Percentiles rank a stretch among this genome's conserved stretches.
Evolutionary conservation across 208 protist genomes (phyloP).

Genomic region (Crithidia fasciculata): DNA sequence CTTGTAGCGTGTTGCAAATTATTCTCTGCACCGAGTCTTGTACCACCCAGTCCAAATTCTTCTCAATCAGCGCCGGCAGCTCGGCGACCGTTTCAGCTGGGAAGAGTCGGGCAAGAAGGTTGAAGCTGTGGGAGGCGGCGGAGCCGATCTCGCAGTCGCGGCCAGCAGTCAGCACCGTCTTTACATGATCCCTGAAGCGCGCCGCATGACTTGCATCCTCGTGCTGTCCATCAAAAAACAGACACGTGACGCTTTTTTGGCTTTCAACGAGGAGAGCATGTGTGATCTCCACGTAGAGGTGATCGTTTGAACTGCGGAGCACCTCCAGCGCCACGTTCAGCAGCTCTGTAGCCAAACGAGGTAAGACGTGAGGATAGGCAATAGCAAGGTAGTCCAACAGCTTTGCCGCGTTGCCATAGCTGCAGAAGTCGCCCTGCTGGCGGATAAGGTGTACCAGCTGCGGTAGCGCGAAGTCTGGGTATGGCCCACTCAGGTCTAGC

Average conservation of each 20-base stretch:
- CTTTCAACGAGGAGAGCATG: neutral
- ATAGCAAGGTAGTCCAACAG: neutral
- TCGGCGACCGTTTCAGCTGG: neutral
- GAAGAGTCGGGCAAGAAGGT: conserved; percentile 4
- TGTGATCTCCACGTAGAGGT: neutral
- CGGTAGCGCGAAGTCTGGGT: conserved; percentile 17
- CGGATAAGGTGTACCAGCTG: conserved; percentile 10
- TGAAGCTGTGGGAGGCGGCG: neutral
- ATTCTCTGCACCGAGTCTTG: conserved; percentile 8
- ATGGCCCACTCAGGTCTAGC: neutral
- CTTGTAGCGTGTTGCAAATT: conserved; percentile 16
- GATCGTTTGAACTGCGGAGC: neutral
- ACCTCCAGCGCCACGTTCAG: neutral
- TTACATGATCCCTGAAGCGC: neutral
- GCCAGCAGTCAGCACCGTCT: neutral
- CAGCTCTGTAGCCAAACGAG: neutral
- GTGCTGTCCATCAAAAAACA: neutral
- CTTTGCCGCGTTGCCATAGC: neutral
- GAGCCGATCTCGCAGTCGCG: neutral
- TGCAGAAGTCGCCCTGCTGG: conserved; percentile 4
- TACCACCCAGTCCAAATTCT: conserved; percentile 19
- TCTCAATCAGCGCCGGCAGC: conserved; percentile 3
- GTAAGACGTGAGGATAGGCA: conserved; percentile 1
- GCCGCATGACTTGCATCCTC: neutral
- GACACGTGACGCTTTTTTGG: neutral